Conservation (phyloP, 1,139 yeast species). For the Candida pseudoviswanathii region DNA sequence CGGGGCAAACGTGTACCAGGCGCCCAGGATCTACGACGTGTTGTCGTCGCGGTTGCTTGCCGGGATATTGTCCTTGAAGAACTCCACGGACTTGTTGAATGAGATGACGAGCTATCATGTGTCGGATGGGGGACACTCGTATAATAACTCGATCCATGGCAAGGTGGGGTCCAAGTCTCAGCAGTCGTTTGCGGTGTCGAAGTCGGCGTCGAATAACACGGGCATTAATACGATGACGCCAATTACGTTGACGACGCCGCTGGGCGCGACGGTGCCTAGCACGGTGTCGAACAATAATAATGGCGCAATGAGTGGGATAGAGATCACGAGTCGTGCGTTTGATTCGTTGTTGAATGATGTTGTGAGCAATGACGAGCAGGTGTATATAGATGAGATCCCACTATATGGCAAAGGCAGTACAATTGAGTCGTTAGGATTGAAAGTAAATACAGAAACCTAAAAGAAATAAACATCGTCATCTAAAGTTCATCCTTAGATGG, state of each 20-base stretch:
- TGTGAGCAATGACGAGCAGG: constrained; percentile 18
- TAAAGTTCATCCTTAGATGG: constrained; percentile 32
- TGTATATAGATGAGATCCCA: constrained; percentile 42
- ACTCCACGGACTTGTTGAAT: constrained; percentile 37
- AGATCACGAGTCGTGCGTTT: constrained; percentile 33
- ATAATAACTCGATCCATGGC: constrained; percentile 19
- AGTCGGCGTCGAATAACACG: constrained; percentile 15
- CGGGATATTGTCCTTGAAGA: constrained; percentile 39
- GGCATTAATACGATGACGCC: constrained; percentile 22
- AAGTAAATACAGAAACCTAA: constrained; percentile 23
- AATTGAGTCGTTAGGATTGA: constrained; percentile 38
- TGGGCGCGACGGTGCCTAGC: constrained; percentile 19
- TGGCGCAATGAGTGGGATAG: constrained; percentile 17
- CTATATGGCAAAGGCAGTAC: constrained; percentile 44
- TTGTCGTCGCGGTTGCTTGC: constrained; percentile 41
- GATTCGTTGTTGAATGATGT: constrained; percentile 34
- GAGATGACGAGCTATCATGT: constrained; percentile 37
- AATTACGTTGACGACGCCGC: constrained; percentile 25
- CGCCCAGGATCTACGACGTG: constrained; percentile 59
- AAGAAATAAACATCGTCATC: constrained; percentile 1
- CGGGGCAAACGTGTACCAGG: constrained; percentile 91
- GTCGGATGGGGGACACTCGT: constrained; percentile 42
- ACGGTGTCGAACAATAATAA: constrained; percentile 12
- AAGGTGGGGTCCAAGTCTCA: constrained; percentile 8
- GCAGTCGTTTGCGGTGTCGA: constrained; percentile 11